phyloP scores from a whole-genome alignment of 495 filamentous ascomycete genomes.

The Parmelia sp. region DNA sequence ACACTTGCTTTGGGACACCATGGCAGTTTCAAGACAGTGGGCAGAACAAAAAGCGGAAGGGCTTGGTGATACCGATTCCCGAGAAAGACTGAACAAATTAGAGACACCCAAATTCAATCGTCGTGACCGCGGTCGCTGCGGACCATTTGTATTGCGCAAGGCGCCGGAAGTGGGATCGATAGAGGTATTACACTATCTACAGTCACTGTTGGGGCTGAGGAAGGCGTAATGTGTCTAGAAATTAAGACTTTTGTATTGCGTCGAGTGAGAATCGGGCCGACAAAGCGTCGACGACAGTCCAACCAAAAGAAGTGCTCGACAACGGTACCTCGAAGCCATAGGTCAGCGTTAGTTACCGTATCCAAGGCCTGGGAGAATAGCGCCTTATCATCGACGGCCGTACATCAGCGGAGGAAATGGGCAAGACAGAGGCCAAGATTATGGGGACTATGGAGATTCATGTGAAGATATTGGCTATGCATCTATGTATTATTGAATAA shows the following conservation, averaged over 20 bases:
- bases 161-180: not conserved
- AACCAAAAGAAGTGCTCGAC: not conserved
- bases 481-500: not conserved
- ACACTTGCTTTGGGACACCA: slow-evolving; percentile 50
- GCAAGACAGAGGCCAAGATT: not conserved
- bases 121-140: not conserved
- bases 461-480: not conserved
- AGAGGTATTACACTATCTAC: not conserved
- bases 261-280: not conserved
- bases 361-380: not conserved
- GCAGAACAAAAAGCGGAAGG: slow-evolving; percentile 28
- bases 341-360: too few species aligned
- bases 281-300: not conserved
- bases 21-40: slow-evolving; percentile 49
- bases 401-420: not conserved
- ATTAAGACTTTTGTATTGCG: not conserved
- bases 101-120: not conserved
- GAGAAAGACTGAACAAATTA: not conserved
- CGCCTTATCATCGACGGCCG: not conserved
- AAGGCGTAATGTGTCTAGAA: not conserved
- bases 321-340: not conserved
- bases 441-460: not conserved
- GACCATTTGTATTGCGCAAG: slow-evolving; percentile 1
- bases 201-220: not conserved
- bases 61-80: slow-evolving; percentile 14